Evolutionary conservation across 2,329 filamentous ascomycete species (phyloP).

Genomic region (Colletotrichum liriopes): DNA sequence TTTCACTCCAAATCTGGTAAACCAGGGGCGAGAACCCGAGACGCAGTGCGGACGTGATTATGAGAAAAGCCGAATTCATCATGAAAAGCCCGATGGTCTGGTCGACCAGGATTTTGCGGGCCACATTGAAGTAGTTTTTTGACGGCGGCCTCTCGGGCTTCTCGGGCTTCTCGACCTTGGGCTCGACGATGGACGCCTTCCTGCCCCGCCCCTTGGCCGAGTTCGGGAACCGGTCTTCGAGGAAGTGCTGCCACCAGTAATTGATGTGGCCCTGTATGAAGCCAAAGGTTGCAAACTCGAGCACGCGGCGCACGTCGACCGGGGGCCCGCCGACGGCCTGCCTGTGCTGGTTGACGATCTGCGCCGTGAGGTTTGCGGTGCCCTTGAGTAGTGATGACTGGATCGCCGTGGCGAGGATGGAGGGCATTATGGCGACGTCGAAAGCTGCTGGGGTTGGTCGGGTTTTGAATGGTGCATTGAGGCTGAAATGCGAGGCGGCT

Average conservation of each 20-base stretch:
- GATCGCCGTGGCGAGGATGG: slow-evolving; percentile 38
- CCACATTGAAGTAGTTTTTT: slow-evolving; percentile 52
- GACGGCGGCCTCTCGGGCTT: slow-evolving; percentile 37
- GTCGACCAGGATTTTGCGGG: slow-evolving; percentile 54
- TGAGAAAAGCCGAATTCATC: slow-evolving; percentile 53
- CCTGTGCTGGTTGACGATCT: slow-evolving; percentile 41
- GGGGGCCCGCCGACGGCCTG: slow-evolving; percentile 16
- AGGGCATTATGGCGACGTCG: slow-evolving; percentile 31
- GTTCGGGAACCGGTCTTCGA: slow-evolving; percentile 55
- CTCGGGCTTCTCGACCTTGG: slow-evolving; percentile 35
- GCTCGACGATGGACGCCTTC: slow-evolving; percentile 31
- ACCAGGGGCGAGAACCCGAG: slow-evolving; percentile 47
- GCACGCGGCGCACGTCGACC: slow-evolving; percentile 52
- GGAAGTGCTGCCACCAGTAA: slow-evolving; percentile 54
- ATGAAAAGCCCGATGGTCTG: slow-evolving; percentile 55
- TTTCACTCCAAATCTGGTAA: slow-evolving; percentile 48
- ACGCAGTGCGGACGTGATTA: slow-evolving; percentile 54
- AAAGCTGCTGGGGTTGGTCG: not conserved
- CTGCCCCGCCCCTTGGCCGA: slow-evolving; percentile 25
- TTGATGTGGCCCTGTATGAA: slow-evolving; percentile 54
- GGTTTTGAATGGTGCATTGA: slow-evolving; percentile 18
- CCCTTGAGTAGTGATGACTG: slow-evolving; percentile 41
- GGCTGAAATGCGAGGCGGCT: slow-evolving; percentile 4
- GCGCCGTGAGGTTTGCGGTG: slow-evolving; percentile 40
- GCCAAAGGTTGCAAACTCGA: slow-evolving; percentile 55